Conservation (phyloP, 495 filamentous ascomycete genomes). For the Podospora pseudoanserina region DNA sequence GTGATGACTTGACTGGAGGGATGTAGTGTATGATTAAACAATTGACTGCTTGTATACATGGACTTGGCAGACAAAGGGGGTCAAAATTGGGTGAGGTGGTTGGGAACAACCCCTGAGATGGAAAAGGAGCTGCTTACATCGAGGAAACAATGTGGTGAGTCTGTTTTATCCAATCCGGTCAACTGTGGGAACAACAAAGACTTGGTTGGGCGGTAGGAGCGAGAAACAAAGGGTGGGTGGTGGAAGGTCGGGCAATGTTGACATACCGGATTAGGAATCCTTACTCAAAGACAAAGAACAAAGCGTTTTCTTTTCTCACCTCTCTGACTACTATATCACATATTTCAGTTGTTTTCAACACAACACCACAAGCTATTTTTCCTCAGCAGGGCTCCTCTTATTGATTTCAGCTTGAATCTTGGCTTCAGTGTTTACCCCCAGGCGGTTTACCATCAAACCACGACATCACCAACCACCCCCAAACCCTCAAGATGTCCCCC, state of each 20-base stretch:
- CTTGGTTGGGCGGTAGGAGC: background rate
- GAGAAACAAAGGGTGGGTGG: background rate
- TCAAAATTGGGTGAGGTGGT: background rate
- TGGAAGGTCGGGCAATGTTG: background rate
- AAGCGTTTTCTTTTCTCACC: background rate
- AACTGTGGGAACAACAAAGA: background rate
- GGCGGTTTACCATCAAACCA: background rate
- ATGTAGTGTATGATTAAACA: background rate
- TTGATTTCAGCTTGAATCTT: too few relatives aligned
- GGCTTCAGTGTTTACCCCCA: too few relatives aligned
- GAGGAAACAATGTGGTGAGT: background rate
- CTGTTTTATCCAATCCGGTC: background rate
- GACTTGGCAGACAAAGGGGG: too few relatives aligned
- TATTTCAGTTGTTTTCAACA: too few relatives aligned
- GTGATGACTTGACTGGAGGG: background rate
- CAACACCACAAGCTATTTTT: too few relatives aligned
- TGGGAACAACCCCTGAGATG: background rate
- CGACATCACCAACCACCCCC: background rate
- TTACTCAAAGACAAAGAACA: background rate
- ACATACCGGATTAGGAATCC: background rate
- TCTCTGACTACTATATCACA: background rate
- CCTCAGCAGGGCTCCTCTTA: too few relatives aligned
- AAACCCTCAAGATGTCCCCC: background rate
- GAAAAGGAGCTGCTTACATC: background rate
- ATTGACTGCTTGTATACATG: background rate